Conservation (phyloP, 495 filamentous ascomycete species). For the Hypomontagnella submonticulosa region DNA sequence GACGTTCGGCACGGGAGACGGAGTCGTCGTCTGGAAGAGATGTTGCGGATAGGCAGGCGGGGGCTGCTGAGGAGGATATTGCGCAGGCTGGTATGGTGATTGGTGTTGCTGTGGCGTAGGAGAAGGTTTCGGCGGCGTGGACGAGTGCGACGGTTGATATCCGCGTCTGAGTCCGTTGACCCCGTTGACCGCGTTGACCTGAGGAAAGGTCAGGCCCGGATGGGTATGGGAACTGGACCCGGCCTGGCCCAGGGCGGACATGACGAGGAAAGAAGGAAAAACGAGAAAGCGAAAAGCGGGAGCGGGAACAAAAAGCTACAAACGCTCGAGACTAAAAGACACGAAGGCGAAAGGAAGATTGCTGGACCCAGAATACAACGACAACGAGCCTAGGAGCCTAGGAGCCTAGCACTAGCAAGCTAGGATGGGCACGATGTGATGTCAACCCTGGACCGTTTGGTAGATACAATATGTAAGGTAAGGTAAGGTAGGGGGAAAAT, state of each 20-base stretch:
- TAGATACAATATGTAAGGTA: constrained; percentile 41
- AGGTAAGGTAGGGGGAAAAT: constrained; percentile 23
- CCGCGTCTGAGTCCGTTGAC: constrained; percentile 41
- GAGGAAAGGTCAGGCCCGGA: constrained; percentile 51
- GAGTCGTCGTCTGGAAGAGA: constrained; percentile 50
- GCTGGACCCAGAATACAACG: constrained; percentile 40
- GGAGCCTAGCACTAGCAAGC: constrained; percentile 25
- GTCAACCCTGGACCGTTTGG: constrained; percentile 50
- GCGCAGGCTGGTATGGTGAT: constrained; percentile 56
- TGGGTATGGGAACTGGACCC: constrained; percentile 51
- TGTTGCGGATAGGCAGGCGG: constrained; percentile 48
- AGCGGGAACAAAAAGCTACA: constrained; percentile 29
- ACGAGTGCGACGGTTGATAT: constrained; percentile 52
- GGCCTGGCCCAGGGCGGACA: constrained; percentile 51
- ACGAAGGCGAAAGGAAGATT: constrained; percentile 44
- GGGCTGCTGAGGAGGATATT: constrained; percentile 53
- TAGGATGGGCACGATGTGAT: constrained; percentile 48
- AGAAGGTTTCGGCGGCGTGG: constrained; percentile 56
- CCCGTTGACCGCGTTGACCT: constrained; percentile 17
- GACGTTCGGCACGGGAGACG: constrained; percentile 52
- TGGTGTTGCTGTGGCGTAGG: constrained; percentile 55
- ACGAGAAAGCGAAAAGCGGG: constrained; percentile 16
- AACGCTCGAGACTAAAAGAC: constrained; percentile 35
- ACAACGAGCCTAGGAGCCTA: constrained; percentile 33
- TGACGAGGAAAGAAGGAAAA: constrained; percentile 37